Conservation (phyloP, 1,284 basidiomycete genomes). For the Ceratobasidium sp. region DNA sequence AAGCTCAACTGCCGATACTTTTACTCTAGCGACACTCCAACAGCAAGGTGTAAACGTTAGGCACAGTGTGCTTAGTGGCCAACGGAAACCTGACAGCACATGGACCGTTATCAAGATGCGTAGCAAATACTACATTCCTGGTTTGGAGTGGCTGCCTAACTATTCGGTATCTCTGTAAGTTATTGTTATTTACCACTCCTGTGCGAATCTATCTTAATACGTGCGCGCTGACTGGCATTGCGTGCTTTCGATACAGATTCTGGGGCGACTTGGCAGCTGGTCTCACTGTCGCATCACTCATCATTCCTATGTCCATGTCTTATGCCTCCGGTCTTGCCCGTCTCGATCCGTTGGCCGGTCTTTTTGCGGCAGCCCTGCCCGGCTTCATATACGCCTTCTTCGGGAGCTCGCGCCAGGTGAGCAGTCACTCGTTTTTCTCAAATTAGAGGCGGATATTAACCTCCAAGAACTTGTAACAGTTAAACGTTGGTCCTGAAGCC, state of each 20-base stretch:
- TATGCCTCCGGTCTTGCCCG: slow-evolving; percentile 90
- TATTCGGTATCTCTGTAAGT: slow-evolving; percentile 81
- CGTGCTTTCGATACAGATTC: slow-evolving; percentile 63
- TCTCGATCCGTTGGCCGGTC: slow-evolving; percentile 83
- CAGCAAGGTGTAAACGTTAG: slow-evolving; percentile 40
- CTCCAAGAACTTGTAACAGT: slow-evolving; percentile 41
- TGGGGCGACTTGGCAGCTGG: slow-evolving; percentile 88
- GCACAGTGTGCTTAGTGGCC: slow-evolving; percentile 12
- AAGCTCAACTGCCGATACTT: neutral
- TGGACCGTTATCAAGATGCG: slow-evolving; percentile 44
- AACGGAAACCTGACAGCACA: slow-evolving; percentile 5
- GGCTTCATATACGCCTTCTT: slow-evolving; percentile 87
- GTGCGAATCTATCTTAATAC: neutral
- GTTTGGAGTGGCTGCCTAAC: slow-evolving; percentile 82
- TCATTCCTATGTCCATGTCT: slow-evolving; percentile 93
- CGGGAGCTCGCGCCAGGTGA: slow-evolving; percentile 84
- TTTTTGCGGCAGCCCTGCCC: slow-evolving; percentile 82
- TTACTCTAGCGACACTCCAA: neutral
- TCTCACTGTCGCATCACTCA: slow-evolving; percentile 87
- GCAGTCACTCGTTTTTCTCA: slow-evolving; percentile 60
- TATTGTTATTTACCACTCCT: neutral
- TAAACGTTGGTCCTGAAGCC: slow-evolving; percentile 87
- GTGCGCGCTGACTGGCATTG: slow-evolving; percentile 45
- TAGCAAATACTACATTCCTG: slow-evolving; percentile 50
- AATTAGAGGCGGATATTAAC: neutral